Percentiles rank a stretch among this genome's conserved stretches.
Evolutionary conservation across 371 early-diverging fungal genomes (phyloP).

Genomic region (Rhizopus microsporus): DNA sequence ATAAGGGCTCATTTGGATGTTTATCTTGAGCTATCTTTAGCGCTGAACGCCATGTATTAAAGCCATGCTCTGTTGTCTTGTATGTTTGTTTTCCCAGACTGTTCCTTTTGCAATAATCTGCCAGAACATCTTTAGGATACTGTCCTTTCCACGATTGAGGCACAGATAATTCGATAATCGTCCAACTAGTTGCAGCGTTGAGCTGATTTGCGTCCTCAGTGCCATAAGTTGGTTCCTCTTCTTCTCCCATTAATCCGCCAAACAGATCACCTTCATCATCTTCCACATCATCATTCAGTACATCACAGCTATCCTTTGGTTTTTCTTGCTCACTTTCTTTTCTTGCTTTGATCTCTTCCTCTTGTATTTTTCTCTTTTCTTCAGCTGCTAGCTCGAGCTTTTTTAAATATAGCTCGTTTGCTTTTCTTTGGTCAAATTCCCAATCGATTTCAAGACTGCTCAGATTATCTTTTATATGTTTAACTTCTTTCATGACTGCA

Average conservation of each 20-base stretch:
- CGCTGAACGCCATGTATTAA: conserved; percentile 27
- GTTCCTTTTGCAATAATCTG: conserved; percentile 34
- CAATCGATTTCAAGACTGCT: conserved; percentile 51
- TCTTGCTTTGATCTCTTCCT: conserved; percentile 27
- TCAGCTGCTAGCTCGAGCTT: conserved; percentile 29
- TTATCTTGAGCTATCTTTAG: conserved; percentile 16
- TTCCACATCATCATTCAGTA: conserved; percentile 28
- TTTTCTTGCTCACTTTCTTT: conserved; percentile 21
- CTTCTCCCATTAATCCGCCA: conserved; percentile 25
- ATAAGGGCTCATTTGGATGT: not conserved
- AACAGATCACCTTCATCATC: conserved; percentile 24
- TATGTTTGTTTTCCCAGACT: conserved; percentile 17
- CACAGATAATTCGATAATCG: conserved; percentile 22
- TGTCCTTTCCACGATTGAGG: conserved; percentile 49
- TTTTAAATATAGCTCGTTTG: conserved; percentile 31
- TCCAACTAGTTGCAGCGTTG: conserved; percentile 7
- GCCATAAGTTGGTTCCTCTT: conserved; percentile 11
- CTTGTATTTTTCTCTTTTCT: conserved; percentile 33
- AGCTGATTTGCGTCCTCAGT: not conserved
- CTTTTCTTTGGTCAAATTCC: conserved; percentile 47
- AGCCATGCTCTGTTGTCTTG: conserved; percentile 9
- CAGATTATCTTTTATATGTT: conserved; percentile 47
- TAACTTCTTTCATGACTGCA: conserved; percentile 41
- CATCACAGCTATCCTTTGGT: conserved; percentile 21
- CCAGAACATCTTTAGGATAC: conserved; percentile 44